A percentile compares a stretch with the other conserved stretches of the same genome.
These are phyloP conservation scores for Aspergillus affinis DNA, from an alignment of 495 filamentous ascomycete genomes.

Conservation along the genomic window DNA sequence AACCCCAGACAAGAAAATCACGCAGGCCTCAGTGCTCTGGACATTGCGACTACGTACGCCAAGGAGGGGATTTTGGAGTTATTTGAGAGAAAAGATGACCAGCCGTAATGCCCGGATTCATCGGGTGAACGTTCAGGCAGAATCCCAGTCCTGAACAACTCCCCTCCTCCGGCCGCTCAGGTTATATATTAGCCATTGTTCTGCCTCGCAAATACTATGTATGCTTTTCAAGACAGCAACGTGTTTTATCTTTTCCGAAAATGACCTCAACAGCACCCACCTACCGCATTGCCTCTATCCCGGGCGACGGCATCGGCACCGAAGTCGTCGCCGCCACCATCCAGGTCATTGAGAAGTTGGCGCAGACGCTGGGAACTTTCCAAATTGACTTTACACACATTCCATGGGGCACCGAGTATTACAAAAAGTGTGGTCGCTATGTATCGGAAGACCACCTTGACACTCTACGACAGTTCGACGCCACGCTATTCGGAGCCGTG, in stretches of 20 bases:
- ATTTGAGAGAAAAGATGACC: no score
- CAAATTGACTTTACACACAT: conserved; percentile 49
- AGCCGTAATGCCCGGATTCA: background rate
- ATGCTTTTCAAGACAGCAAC: background rate
- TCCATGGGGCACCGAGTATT: conserved; percentile 52
- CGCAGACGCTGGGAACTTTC: conserved; percentile 45
- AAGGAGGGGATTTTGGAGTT: no score
- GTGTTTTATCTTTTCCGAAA: background rate
- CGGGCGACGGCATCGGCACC: conserved; percentile 53
- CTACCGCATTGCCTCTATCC: conserved; percentile 51
- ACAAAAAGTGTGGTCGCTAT: conserved; percentile 52
- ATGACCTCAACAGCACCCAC: conserved; percentile 13
- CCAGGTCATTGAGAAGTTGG: conserved; percentile 43
- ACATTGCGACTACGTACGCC: no score
- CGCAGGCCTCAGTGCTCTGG: no score
- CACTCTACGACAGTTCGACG: conserved; percentile 49
- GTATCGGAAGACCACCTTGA: conserved; percentile 52
- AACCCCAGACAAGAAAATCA: no score
- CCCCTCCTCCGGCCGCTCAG: background rate
- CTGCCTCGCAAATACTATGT: background rate
- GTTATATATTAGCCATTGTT: background rate
- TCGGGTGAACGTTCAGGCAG: conserved; percentile 2
- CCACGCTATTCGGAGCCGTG: conserved; percentile 57
- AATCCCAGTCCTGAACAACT: background rate
- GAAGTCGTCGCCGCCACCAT: conserved; percentile 53